Evolutionary conservation across 768 basidiomycete genomes (phyloP), one percentile per base, ranked within the genome.

Genomic region (Lentinus tigrinus): DNA sequence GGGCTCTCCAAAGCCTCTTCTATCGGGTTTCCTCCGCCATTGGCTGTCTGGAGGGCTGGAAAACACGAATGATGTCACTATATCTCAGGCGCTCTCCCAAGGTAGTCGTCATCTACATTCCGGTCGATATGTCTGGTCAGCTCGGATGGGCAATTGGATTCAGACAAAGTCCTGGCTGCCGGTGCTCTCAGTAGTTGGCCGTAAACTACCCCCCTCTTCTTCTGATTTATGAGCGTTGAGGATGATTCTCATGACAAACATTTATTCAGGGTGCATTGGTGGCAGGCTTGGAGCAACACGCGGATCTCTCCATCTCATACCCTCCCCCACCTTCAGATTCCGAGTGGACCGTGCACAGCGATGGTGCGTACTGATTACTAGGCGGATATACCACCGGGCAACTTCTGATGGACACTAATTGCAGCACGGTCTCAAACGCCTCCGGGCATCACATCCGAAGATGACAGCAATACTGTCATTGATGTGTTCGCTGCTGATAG

Each of bases 1-100:
- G 31, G 1, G 40, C 69, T 11, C 27, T 72, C 24, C 62, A 70
- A 54, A 51, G 42, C 21, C 61, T 72, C 11, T 54, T 68, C 17
- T 73, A 56, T 47, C 70, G 70, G 69, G 27, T 70, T 21, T 47
- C 65, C 11, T 66, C 57, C 13, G 63, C 72, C 7, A 63, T 66
- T 53, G 59, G 52, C 13, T 4, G 21, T 1, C 44, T 40, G 2
- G 56, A 58, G 16, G 49, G 54, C 17, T 66, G 64, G 61, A 23
- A 36, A 17, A 47, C 65, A 7, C 70, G 67, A 23, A 52, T 60
- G 66, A 69, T 71, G 70, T 68, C 44, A 42, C 42, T 60, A 58
- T 27, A 23, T 46, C 7, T 23, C 43, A 26, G n/a, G n/a, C n/a
- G n/a, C n/a, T n/a, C n/a, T n/a, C n/a, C n/a, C n/a, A n/a, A n/a